Base-by-base conservation (phyloP, 1,284 basidiomycete species). In the Calocybe gambosa region DNA sequence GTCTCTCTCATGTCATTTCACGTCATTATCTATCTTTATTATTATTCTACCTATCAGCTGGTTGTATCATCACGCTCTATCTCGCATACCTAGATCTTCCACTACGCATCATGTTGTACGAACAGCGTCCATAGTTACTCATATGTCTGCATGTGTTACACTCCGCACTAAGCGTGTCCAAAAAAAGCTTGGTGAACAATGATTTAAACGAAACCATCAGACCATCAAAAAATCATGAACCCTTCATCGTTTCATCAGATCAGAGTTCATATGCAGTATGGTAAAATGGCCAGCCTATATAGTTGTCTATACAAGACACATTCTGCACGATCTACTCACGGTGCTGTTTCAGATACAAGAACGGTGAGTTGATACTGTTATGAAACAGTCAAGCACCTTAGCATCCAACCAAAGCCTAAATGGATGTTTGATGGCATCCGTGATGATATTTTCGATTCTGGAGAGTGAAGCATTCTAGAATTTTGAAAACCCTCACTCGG, bases 11-110 rank as follows among this genome's bases (percentile, higher is more conserved):
- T 25, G 25, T n/a, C 15, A 2, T 44, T 21, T 19, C 39, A 31
- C 39, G 26, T 46, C 12, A 28, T 20, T 46, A 49, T 47, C 46
- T 52, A 49, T 53, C 28, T 49, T 49, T 46, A 53, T 49, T 46
- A 5, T 4, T 37, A 49, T 45, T 50, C 23, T 37, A 42, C 37
- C 21, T 10, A 42, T 34, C 34, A 29, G 38, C 13, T 13, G 6
- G 16, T 40, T 39, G 18, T 45, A 53, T 42, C 35, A 41, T 28
- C 23, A 34, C 34, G 38, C 21, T 38, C 41, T 36, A 45, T 25
- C 34, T 26, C 31, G 25, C 33, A 38, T 35, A 37, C 37, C 25
- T 43, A 50, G 44, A 50, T 26, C 28, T 39, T 39, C 16, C 36
- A 45, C 34, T 44, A 36, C 21, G 15, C 34, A 35, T 42, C 29